Base-by-base conservation (phyloP, 2,329 filamentous ascomycete species). In the Fusarium sp. region DNA sequence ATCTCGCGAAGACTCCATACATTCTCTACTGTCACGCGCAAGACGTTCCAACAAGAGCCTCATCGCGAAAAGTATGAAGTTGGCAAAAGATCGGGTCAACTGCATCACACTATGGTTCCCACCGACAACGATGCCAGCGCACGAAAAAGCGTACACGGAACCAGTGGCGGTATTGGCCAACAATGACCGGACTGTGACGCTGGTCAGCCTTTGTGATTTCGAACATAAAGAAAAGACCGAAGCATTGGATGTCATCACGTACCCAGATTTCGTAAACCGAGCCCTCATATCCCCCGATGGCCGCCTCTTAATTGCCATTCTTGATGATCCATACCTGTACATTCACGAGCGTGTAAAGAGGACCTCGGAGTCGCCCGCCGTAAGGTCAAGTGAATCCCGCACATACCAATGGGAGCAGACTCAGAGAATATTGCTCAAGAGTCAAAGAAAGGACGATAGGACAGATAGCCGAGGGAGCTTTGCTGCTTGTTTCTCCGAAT, bases 251-350 rank as follows among this genome's bases (percentile, higher is more conserved):
- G 85, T 89, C 43, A 82, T 97, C 53, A 84, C 87, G 6, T 90
- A 97, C 68, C 90, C 92, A 7, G 92, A 95, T 75, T 92, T 90
- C 68, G 95, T 98, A 82, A 99, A 99, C 74, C 93, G 96, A 75
- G 93, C 94, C 33, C 88, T 94, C n/a, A 90, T 99, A 52, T 97
- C 95, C 8, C 96, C 95, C 0, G 92, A 97, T 76, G 95, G 94
- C 1, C 87, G 85, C 20, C 80, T 95, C 13, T 83, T 98, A 20
- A 86, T 94, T 7, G 92, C 94, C 3, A 92, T 98, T 43, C 92
- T 95, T 40, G 96, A 99, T 75, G 91, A 94, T 72, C 91, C 93
- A 1, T 92, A 89, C 67, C 88, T 95, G 20, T 97, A 96, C 78
- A 89, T 98, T 68, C 96, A 97, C 77, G 82, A 87, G 67, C 84